These are phyloP conservation scores for Cyclostephanos tholiformis DNA, from an alignment of 108 stramenopile genomes.

Conservation along the genomic window DNA sequence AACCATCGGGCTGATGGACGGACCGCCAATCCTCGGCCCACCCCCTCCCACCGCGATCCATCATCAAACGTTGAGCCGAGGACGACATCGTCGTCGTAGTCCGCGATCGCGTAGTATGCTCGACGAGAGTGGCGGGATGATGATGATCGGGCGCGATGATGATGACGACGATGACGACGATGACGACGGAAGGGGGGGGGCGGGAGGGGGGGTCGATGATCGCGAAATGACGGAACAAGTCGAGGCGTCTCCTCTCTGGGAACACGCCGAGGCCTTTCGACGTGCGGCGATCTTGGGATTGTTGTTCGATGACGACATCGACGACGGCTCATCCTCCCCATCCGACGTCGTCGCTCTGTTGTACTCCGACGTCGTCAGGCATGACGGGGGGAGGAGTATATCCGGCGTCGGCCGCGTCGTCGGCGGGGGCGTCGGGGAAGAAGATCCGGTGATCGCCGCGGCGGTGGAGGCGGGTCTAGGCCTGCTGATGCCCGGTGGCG, in stretches of 20 bases:
- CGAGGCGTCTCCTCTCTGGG: constrained; percentile 64
- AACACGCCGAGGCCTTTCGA: constrained; percentile 62
- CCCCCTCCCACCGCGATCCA: neutral
- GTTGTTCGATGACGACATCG: constrained; percentile 22
- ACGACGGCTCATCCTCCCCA: neutral
- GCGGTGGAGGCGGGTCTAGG: constrained; percentile 34
- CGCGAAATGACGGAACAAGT: neutral
- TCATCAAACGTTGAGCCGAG: no score
- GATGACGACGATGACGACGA: neutral
- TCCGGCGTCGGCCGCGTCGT: neutral
- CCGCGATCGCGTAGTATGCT: no score
- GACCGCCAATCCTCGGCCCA: constrained; percentile 63
- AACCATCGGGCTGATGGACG: constrained; percentile 74
- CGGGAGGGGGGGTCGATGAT: constrained; percentile 6
- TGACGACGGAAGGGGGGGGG: constrained; percentile 1
- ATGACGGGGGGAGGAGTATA: neutral
- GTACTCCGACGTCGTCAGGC: constrained; percentile 26
- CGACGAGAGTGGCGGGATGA: neutral
- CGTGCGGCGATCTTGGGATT: constrained; percentile 59
- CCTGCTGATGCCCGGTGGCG: no score
- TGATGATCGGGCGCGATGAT: neutral
- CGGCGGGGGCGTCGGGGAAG: constrained; percentile 7
- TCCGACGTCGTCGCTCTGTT: neutral
- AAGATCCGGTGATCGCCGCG: constrained; percentile 29
- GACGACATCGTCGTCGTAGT: no score